Evolutionary conservation across 495 filamentous ascomycete species (phyloP).

Genomic region (Penicillium bialowiezense): DNA sequence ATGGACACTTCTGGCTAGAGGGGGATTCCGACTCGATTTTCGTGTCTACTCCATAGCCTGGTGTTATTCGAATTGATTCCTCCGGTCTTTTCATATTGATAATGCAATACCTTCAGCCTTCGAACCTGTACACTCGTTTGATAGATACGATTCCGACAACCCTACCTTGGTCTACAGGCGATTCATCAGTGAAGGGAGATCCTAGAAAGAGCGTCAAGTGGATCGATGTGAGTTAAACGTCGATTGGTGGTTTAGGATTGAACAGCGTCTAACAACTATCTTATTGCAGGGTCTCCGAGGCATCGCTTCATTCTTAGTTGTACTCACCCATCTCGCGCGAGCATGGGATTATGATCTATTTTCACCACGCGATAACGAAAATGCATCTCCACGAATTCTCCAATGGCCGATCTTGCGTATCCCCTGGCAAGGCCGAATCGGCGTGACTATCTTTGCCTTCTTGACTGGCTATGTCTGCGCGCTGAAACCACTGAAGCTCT

Average conservation of each 20-base stretch:
- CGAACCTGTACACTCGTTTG: constrained; percentile 33
- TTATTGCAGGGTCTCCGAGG: constrained; percentile 60
- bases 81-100: background rate
- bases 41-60: background rate
- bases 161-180: constrained; percentile 31
- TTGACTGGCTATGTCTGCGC: constrained; percentile 69
- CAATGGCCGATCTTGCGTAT: constrained; percentile 63
- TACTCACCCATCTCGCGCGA: constrained; percentile 63
- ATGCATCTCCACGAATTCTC: constrained; percentile 48
- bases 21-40: background rate
- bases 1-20: background rate
- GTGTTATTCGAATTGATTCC: background rate
- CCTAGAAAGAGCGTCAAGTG: constrained; percentile 63
- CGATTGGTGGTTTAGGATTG: too few species aligned
- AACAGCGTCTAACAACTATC: background rate
- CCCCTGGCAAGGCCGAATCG: constrained; percentile 61
- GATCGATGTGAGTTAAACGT: constrained; percentile 57
- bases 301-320: constrained; percentile 63
- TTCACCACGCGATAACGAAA: constrained; percentile 48
- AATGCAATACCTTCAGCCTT: constrained; percentile 23
- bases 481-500: constrained; percentile 61
- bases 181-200: constrained; percentile 34
- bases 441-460: constrained; percentile 66
- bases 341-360: constrained; percentile 60
- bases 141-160: constrained; percentile 22